Conservation (phyloP, 352 stramenopile genomes). For the Phytophthora meadii region DNA sequence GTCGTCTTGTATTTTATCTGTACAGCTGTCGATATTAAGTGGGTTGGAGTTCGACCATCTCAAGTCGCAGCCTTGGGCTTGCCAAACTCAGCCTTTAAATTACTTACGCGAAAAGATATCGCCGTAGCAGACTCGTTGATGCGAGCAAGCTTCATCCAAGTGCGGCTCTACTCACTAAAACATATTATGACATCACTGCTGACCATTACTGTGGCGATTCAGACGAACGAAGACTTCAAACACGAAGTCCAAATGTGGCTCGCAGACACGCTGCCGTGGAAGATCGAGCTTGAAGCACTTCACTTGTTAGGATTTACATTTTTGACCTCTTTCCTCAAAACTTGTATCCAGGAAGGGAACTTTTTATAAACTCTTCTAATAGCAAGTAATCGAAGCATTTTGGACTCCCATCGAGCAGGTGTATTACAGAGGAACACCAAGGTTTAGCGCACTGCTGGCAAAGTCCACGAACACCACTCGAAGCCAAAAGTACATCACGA, state of each 20-base stretch:
- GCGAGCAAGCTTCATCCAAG: constrained; percentile 69
- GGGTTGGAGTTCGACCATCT: constrained; percentile 92
- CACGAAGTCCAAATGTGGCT: constrained; percentile 70
- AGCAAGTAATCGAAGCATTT: constrained; percentile 3
- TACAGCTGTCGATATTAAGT: constrained; percentile 85
- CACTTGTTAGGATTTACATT: constrained; percentile 83
- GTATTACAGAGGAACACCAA: constrained; percentile 42
- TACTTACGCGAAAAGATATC: constrained; percentile 63
- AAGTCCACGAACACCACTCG: constrained; percentile 77
- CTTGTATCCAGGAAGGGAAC: constrained; percentile 47
- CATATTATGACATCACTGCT: background rate
- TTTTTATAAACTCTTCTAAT: constrained; percentile 38
- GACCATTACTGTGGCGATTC: constrained; percentile 7
- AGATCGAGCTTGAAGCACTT: constrained; percentile 86
- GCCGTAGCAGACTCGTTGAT: constrained; percentile 50
- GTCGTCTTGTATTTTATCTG: background rate
- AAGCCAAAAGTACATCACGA: constrained; percentile 86
- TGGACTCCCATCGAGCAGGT: constrained; percentile 15
- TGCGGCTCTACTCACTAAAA: constrained; percentile 16
- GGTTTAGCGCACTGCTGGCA: constrained; percentile 45
- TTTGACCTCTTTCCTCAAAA: constrained; percentile 63
- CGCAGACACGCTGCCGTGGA: constrained; percentile 49
- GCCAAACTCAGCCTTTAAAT: constrained; percentile 61
- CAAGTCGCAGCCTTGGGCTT: constrained; percentile 63
- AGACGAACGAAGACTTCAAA: constrained; percentile 63